Conservation (phyloP, 2,329 filamentous ascomycete genomes). For the Coleophoma crateriformis region DNA sequence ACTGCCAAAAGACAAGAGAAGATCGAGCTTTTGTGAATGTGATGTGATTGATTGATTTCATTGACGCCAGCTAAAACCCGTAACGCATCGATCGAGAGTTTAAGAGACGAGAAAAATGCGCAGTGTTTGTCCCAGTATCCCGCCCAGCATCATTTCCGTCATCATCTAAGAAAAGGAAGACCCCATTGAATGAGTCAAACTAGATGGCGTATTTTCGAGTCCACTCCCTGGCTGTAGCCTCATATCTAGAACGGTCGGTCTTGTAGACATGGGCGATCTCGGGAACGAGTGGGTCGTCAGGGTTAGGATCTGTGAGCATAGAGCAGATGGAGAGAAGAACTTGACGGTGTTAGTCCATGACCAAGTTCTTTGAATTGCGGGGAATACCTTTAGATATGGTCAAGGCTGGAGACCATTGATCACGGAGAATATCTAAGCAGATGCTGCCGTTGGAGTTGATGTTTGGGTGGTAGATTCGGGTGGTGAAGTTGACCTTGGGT, state of each 20-base stretch:
- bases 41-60: background rate
- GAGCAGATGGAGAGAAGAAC: slow-evolving; percentile 98
- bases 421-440: slow-evolving; percentile 95
- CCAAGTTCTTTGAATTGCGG: background rate
- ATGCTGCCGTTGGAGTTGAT: slow-evolving; percentile 99
- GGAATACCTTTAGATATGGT: slow-evolving; percentile 92
- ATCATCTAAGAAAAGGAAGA: too few species aligned
- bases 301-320: slow-evolving; percentile 99
- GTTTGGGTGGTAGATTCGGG: slow-evolving; percentile 98
- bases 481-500: slow-evolving; percentile 99
- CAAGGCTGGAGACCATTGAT: slow-evolving; percentile 98
- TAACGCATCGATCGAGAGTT: background rate
- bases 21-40: background rate
- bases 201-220: slow-evolving; percentile 98
- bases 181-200: background rate
- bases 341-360: slow-evolving; percentile 30
- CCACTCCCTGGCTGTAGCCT: slow-evolving; percentile 96
- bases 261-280: slow-evolving; percentile 99
- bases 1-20: slow-evolving; percentile 13
- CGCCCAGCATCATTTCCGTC: too few species aligned
- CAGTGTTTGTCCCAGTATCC: too few species aligned
- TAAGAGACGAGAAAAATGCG: too few species aligned
- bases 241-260: slow-evolving; percentile 92
- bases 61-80: slow-evolving; percentile 7
- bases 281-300: slow-evolving; percentile 95